These are phyloP conservation scores for Albatrellus ellisii DNA, from an alignment of 768 basidiomycete species.

Conservation along the genomic window DNA sequence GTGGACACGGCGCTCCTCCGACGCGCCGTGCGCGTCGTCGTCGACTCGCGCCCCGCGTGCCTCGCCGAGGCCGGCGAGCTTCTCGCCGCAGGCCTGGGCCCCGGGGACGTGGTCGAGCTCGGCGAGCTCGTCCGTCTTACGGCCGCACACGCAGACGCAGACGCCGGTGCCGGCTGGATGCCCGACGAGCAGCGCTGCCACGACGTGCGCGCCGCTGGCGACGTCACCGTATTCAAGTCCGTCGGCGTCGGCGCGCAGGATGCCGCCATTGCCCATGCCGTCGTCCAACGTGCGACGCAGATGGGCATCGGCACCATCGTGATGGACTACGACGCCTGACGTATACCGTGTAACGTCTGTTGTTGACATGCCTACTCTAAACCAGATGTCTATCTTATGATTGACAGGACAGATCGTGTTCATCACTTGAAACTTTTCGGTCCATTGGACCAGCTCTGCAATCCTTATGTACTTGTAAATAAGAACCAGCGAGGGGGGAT, in stretches of 20 bases:
- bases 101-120: slow-evolving; percentile 44
- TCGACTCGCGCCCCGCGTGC: slow-evolving; percentile 67
- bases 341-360: no score
- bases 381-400: no score
- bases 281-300: slow-evolving; percentile 47
- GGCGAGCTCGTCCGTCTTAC: slow-evolving; percentile 39
- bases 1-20: slow-evolving; percentile 44
- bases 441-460: no score
- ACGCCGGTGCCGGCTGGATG: slow-evolving; percentile 1
- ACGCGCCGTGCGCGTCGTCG: slow-evolving; percentile 54
- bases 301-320: slow-evolving; percentile 39
- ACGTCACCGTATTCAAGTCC: slow-evolving; percentile 74
- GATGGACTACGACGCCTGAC: slow-evolving; percentile 3
- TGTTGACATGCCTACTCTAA: no score
- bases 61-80: slow-evolving; percentile 74
- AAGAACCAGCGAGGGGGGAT: no score
- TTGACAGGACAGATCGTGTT: no score
- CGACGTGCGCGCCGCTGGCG: slow-evolving; percentile 12
- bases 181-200: slow-evolving; percentile 8
- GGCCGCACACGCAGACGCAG: not conserved
- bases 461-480: no score
- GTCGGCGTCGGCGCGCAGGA: slow-evolving; percentile 86
- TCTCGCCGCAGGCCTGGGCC: slow-evolving; percentile 34
- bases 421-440: no score
- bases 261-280: slow-evolving; percentile 62